These are phyloP conservation scores for Ophiocordyceps sinensis DNA, from an alignment of 2,329 filamentous ascomycete species.

Conservation along the genomic window DNA sequence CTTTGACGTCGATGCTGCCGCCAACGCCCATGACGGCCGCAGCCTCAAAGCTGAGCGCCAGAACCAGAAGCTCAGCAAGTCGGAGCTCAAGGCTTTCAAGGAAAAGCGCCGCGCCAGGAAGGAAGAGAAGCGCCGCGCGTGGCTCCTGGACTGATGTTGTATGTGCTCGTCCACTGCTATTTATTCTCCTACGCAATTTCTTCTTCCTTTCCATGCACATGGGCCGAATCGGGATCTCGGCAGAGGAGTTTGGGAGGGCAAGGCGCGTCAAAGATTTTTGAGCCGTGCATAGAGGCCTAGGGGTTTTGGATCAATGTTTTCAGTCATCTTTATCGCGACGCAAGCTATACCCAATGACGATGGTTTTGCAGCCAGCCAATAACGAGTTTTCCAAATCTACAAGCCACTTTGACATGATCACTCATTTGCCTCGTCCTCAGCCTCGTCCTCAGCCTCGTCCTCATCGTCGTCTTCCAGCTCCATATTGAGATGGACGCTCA, in stretches of 20 bases:
- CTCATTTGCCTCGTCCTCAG: slow-evolving; percentile 11
- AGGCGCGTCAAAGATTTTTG: not conserved
- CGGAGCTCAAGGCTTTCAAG: slow-evolving; percentile 82
- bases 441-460: slow-evolving; percentile 20
- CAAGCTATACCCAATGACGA: not conserved
- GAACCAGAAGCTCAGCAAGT: slow-evolving; percentile 68
- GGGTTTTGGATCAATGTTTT: not conserved
- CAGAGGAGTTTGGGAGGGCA: not conserved
- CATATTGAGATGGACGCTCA: slow-evolving; percentile 45
- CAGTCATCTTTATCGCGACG: not conserved
- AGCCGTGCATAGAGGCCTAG: not conserved
- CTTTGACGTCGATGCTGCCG: slow-evolving; percentile 91
- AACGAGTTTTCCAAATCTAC: not conserved
- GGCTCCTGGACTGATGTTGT: slow-evolving; percentile 60
- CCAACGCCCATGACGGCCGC: slow-evolving; percentile 77
- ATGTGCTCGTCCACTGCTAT: not conserved
- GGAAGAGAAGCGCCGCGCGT: slow-evolving; percentile 85
- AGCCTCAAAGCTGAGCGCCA: slow-evolving; percentile 85
- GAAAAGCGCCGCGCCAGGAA: slow-evolving; percentile 81
- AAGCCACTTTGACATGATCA: not conserved
- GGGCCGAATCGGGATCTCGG: not conserved
- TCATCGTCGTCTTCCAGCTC: slow-evolving; percentile 39
- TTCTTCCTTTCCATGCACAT: not conserved
- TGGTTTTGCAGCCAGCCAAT: not conserved
- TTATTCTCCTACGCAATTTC: not conserved